A percentile compares a stretch with the other conserved stretches of the same genome.
Evolutionary conservation across 2,329 filamentous ascomycete species (phyloP).

Genomic region (Elsinoe necatrix): DNA sequence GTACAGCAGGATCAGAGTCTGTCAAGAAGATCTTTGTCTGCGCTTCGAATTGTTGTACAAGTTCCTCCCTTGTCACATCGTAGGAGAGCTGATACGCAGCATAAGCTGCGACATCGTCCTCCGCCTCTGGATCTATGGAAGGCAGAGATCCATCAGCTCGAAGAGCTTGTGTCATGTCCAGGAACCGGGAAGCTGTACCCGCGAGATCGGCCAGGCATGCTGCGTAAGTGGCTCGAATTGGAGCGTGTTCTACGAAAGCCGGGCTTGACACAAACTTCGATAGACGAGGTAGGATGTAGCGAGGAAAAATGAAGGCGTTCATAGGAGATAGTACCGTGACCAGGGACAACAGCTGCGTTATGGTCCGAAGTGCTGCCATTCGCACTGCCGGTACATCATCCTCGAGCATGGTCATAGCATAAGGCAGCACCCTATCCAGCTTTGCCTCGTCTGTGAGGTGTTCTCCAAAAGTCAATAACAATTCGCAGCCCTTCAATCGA

Average conservation of each 20-base stretch:
- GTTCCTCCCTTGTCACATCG: constrained; percentile 74
- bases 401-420: constrained; percentile 71
- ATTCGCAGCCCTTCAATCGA: constrained; percentile 78
- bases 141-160: constrained; percentile 74
- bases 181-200: constrained; percentile 71
- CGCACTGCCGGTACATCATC: constrained; percentile 80
- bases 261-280: constrained; percentile 48
- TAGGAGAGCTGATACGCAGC: constrained; percentile 72
- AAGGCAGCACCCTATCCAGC: constrained; percentile 84
- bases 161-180: constrained; percentile 85
- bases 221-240: constrained; percentile 85
- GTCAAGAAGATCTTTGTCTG: constrained; percentile 88
- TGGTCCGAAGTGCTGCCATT: constrained; percentile 72
- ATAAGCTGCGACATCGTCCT: constrained; percentile 61
- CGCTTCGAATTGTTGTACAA: constrained; percentile 73
- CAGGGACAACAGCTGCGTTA: constrained; percentile 80
- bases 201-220: constrained; percentile 85
- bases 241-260: constrained; percentile 42
- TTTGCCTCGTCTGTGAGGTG: constrained; percentile 91
- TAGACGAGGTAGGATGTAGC: constrained; percentile 55
- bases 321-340: constrained; percentile 77
- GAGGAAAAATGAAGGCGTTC: constrained; percentile 59
- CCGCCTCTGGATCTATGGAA: constrained; percentile 67
- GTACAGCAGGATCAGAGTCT: constrained; percentile 75
- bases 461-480: constrained; percentile 86